Evolutionary conservation across 805 yeast species (phyloP).

Genomic region (Yarrowia alimentaria): DNA sequence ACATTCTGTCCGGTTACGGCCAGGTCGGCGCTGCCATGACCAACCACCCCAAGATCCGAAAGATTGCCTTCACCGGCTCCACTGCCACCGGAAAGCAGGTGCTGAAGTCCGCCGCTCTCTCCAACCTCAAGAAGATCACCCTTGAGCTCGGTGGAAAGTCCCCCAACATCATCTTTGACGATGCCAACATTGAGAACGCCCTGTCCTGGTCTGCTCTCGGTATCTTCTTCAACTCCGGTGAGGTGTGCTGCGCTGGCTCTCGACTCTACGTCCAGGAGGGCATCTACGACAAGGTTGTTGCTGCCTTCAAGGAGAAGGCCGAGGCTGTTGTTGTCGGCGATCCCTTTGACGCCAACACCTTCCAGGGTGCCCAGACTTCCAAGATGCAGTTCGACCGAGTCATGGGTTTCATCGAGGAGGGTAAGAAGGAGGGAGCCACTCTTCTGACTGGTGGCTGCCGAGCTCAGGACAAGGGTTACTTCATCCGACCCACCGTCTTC

Average conservation of each 20-base stretch:
- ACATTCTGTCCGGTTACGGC: constrained; percentile 70
- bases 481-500: constrained; percentile 72
- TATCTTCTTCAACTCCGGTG: constrained; percentile 91
- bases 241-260: constrained; percentile 93
- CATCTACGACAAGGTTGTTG: constrained; percentile 70
- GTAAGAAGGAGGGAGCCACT: constrained; percentile 79
- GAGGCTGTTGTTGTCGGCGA: constrained; percentile 62
- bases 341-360: constrained; percentile 70
- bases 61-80: constrained; percentile 93
- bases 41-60: constrained; percentile 63
- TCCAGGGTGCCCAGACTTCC: constrained; percentile 91
- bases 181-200: constrained; percentile 75
- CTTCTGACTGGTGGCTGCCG: constrained; percentile 75
- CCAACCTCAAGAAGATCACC: constrained; percentile 78
- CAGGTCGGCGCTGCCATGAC: constrained; percentile 64
- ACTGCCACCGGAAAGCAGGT: constrained; percentile 82
- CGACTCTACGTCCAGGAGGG: constrained; percentile 84
- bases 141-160: constrained; percentile 96
- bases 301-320: constrained; percentile 53
- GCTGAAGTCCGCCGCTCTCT: constrained; percentile 69
- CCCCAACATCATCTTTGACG: constrained; percentile 83
- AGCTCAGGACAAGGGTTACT: constrained; percentile 57
- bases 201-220: constrained; percentile 71
- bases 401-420: constrained; percentile 68
- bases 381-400: constrained; percentile 72